Evolutionary conservation across 345 rosid genomes (phyloP).

Genomic region (Linum lewisii): DNA sequence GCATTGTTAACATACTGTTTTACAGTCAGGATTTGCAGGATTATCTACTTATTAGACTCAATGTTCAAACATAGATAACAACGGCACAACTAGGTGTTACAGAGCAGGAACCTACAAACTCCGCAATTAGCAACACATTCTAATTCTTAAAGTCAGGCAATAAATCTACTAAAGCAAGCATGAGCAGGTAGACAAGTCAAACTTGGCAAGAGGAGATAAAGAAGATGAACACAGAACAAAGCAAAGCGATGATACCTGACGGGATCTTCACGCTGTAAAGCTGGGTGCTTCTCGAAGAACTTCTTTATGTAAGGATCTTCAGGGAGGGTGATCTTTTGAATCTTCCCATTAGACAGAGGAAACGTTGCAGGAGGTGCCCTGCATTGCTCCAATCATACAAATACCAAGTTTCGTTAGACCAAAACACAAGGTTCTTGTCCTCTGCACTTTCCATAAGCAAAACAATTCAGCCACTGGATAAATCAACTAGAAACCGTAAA

Average conservation of each 20-base stretch:
- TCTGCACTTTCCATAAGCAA: too few species aligned
- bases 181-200: background rate
- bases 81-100: too few species aligned
- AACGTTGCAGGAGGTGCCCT: constrained; percentile 73
- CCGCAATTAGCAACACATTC: too few species aligned
- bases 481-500: too few species aligned
- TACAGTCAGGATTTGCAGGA: too few species aligned
- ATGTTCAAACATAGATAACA: too few species aligned
- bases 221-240: background rate
- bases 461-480: too few species aligned
- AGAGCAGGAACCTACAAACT: too few species aligned
- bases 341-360: constrained; percentile 57
- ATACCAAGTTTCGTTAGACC: background rate
- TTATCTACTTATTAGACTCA: too few species aligned
- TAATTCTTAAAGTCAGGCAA: too few species aligned
- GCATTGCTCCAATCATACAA: constrained; percentile 11
- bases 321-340: constrained; percentile 60
- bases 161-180: background rate
- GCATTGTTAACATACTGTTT: too few species aligned
- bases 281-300: constrained; percentile 55
- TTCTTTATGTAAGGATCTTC: constrained; percentile 65
- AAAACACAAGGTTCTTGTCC: background rate
- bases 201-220: background rate
- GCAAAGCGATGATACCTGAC: constrained; percentile 34
- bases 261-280: constrained; percentile 45